Conservation (phyloP, 1,139 yeast species). For the Starmera stellimalicola region DNA sequence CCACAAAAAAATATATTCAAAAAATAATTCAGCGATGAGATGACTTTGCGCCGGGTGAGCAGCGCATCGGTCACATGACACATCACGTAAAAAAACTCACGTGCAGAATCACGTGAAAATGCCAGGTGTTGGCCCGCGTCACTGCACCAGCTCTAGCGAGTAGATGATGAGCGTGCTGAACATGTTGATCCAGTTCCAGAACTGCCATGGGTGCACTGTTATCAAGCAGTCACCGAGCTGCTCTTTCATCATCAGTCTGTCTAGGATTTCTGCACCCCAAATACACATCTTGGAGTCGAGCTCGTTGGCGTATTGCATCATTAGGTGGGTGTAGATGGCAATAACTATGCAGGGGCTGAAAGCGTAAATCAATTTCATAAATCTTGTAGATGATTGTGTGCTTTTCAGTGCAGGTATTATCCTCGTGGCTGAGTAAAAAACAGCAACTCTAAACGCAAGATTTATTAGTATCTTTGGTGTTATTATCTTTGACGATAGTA, state of each 20-base stretch:
- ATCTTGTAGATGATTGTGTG: slow-evolving; percentile 17
- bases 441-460: slow-evolving; percentile 75
- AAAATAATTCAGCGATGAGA: too few species aligned
- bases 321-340: slow-evolving; percentile 88
- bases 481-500: slow-evolving; percentile 62
- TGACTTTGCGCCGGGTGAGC: too few species aligned
- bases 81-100: slow-evolving; percentile 3
- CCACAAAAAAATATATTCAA: too few species aligned
- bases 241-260: not conserved
- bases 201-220: slow-evolving; percentile 73
- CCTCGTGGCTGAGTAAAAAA: slow-evolving; percentile 88
- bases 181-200: slow-evolving; percentile 96
- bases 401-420: slow-evolving; percentile 73
- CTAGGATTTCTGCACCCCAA: slow-evolving; percentile 34
- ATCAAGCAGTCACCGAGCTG: slow-evolving; percentile 17
- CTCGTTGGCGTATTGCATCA: slow-evolving; percentile 73
- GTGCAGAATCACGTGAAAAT: not conserved
- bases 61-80: slow-evolving; percentile 7
- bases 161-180: slow-evolving; percentile 71
- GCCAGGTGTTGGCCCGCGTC: slow-evolving; percentile 23
- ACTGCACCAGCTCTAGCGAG: slow-evolving; percentile 57
- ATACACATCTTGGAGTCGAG: slow-evolving; percentile 47
- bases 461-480: slow-evolving; percentile 78
- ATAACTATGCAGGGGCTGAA: slow-evolving; percentile 90
- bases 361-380: slow-evolving; percentile 59